A percentile compares a stretch with the other conserved stretches of the same genome.
phyloP scores from a whole-genome alignment of 805 yeast species.

The Ogataea neopini region DNA sequence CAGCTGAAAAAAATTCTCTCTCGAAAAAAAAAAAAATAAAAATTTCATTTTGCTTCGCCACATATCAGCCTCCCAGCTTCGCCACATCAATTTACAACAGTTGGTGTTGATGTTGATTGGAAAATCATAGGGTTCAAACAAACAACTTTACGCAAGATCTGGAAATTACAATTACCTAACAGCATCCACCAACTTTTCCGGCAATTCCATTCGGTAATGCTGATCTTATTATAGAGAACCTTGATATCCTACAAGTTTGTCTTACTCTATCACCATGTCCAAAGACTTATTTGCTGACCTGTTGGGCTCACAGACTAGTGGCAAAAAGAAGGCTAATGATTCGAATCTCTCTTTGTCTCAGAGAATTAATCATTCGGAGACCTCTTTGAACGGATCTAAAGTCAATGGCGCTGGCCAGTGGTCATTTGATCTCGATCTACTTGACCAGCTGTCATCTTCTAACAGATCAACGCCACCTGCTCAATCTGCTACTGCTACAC shows the following conservation, averaged over 20 bases:
- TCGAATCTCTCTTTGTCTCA: conserved; percentile 37
- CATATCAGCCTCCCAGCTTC: not conserved
- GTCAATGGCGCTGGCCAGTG: conserved; percentile 22
- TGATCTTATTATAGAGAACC: not conserved
- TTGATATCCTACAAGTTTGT: not conserved
- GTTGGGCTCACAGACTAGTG: conserved; percentile 30
- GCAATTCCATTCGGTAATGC: not conserved
- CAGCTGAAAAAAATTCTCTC: not conserved
- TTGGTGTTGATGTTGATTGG: not conserved
- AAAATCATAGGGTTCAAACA: not conserved
- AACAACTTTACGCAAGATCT: too few relatives aligned
- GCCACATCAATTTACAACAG: not conserved
- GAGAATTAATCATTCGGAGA: conserved; percentile 30
- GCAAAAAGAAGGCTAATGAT: conserved; percentile 29
- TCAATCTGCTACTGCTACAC: not conserved
- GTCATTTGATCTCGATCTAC: conserved; percentile 40
- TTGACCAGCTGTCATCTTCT: conserved; percentile 29
- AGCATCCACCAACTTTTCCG: too few relatives aligned
- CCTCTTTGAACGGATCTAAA: conserved; percentile 11
- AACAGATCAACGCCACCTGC: conserved; percentile 8
- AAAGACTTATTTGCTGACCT: conserved; percentile 47
- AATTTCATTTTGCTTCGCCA: not conserved
- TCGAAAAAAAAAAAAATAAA: not conserved
- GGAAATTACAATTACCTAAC: too few relatives aligned
- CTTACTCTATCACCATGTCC: conserved; percentile 17